Conservation (phyloP, 352 stramenopile genomes). For the Phytopythium ostracodes region DNA sequence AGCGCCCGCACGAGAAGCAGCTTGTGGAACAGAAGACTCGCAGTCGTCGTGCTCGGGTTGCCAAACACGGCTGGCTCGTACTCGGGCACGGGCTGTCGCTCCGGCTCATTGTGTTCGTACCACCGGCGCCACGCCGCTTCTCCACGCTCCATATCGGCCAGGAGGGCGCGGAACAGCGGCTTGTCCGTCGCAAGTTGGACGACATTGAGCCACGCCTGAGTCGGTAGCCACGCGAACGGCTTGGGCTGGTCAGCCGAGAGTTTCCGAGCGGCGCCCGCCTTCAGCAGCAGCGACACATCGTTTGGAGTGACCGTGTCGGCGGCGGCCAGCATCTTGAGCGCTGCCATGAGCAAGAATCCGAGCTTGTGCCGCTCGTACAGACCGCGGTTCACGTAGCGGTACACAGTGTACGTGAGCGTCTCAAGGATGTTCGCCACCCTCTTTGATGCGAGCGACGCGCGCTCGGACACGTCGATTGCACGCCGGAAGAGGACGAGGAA, state of each 20-base stretch:
- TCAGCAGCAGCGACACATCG: conserved; percentile 71
- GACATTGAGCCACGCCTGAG: conserved; percentile 59
- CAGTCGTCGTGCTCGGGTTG: conserved; percentile 41
- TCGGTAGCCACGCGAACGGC: conserved; percentile 68
- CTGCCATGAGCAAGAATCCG: conserved; percentile 68
- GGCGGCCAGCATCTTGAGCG: conserved; percentile 74
- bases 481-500: conserved; percentile 86
- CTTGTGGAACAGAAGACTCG: conserved; percentile 64
- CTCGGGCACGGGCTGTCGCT: conserved; percentile 53
- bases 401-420: conserved; percentile 79
- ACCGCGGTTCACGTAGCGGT: conserved; percentile 71
- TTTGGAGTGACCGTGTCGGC: conserved; percentile 43
- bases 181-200: conserved; percentile 70
- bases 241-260: conserved; percentile 63
- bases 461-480: conserved; percentile 80
- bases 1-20: conserved; percentile 65
- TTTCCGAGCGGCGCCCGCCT: conserved; percentile 63
- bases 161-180: conserved; percentile 52
- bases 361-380: conserved; percentile 73
- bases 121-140: conserved; percentile 68
- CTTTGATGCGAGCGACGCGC: conserved; percentile 72
- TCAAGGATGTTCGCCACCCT: conserved; percentile 88
- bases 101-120: conserved; percentile 80
- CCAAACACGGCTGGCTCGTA: conserved; percentile 71
- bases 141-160: conserved; percentile 63